Conservation (phyloP, 2,329 filamentous ascomycete species). For the Incumbomyces delicatus region DNA sequence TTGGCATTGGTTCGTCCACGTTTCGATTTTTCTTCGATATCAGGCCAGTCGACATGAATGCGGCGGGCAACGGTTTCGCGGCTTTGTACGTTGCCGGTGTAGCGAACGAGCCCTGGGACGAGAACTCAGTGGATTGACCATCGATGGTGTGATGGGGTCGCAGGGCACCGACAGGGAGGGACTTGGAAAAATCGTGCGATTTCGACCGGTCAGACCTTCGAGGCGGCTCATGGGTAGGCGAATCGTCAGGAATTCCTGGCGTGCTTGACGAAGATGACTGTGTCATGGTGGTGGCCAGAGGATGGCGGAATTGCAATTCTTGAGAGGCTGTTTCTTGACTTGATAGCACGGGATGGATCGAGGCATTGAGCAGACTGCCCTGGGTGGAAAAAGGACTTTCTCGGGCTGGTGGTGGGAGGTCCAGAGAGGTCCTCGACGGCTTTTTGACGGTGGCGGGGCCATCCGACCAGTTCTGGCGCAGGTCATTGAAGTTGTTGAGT, state of each 20-base stretch:
- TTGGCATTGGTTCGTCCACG: slow-evolving; percentile 57
- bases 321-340: slow-evolving; percentile 22
- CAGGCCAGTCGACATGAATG: slow-evolving; percentile 88
- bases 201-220: slow-evolving; percentile 38
- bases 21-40: slow-evolving; percentile 90
- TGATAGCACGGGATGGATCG: slow-evolving; percentile 40
- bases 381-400: slow-evolving; percentile 56
- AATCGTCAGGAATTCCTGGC: slow-evolving; percentile 67
- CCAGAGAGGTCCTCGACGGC: slow-evolving; percentile 65
- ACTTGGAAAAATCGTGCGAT: slow-evolving; percentile 47
- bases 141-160: slow-evolving; percentile 42
- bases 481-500: slow-evolving; percentile 25
- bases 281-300: slow-evolving; percentile 74
- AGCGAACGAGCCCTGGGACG: slow-evolving; percentile 47
- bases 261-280: slow-evolving; percentile 65
- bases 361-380: slow-evolving; percentile 44
- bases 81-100: slow-evolving; percentile 70
- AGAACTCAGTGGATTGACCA: slow-evolving; percentile 36
- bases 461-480: slow-evolving; percentile 35
- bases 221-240: slow-evolving; percentile 53
- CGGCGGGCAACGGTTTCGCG: slow-evolving; percentile 65
- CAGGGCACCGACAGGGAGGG: slow-evolving; percentile 57
- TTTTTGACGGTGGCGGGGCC: slow-evolving; percentile 50
- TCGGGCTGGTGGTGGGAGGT: slow-evolving; percentile 56
- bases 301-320: slow-evolving; percentile 50